Evolutionary conservation across 2,329 filamentous ascomycete genomes (phyloP).

Genomic region (Fusarium illudens): DNA sequence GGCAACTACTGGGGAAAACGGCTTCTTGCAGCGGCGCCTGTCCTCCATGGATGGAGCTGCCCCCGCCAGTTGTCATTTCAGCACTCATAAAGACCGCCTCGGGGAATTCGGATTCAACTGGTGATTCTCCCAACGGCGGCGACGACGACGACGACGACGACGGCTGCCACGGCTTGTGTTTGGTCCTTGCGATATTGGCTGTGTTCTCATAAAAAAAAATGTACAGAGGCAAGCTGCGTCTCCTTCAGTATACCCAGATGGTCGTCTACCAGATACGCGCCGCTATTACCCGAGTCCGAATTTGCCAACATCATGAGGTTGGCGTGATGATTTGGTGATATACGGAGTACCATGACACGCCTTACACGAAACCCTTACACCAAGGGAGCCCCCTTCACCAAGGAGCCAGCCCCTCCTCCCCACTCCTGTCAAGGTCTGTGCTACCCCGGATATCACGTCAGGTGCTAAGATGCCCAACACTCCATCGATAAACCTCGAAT

Average conservation of each 20-base stretch:
- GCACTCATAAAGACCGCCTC: slow-evolving; percentile 8
- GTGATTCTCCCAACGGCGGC: not conserved
- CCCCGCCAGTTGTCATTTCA: not conserved
- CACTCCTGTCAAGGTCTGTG: not conserved
- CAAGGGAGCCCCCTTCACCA: not conserved
- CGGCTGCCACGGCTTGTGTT: not conserved
- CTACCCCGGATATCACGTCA: not conserved
- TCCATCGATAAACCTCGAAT: not conserved
- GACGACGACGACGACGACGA: too few species aligned
- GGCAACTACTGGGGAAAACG: not conserved
- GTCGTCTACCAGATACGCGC: not conserved
- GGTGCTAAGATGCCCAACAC: not conserved
- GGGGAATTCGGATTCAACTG: slow-evolving; percentile 11
- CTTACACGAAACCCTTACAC: not conserved
- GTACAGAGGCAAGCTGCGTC: too few species aligned
- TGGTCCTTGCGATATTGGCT: not conserved
- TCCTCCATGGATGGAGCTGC: not conserved
- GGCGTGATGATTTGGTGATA: slow-evolving; percentile 1
- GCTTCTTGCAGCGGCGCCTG: not conserved
- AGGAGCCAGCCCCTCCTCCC: not conserved
- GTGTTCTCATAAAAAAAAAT: not conserved
- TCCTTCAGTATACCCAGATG: too few species aligned
- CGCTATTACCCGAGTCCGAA: not conserved
- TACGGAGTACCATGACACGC: not conserved
- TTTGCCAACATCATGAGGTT: not conserved